These are phyloP conservation scores for Ceriops decandra DNA, from an alignment of 345 rosid species.

Conservation along the genomic window DNA sequence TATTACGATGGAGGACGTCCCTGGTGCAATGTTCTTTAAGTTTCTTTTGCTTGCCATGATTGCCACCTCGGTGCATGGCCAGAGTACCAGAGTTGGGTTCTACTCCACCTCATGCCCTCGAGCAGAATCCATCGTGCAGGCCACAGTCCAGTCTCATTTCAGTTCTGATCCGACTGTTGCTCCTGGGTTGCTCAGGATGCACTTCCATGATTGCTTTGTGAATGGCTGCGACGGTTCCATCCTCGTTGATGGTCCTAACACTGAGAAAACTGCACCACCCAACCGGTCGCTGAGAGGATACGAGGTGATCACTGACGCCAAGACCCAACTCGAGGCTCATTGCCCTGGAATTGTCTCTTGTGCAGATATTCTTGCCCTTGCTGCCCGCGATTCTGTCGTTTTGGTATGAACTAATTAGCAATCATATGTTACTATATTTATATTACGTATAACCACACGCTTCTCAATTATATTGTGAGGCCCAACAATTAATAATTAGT, in stretches of 20 bases:
- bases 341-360: slow-evolving; percentile 40
- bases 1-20: too few species aligned
- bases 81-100: slow-evolving; percentile 34
- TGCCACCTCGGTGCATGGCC: slow-evolving; percentile 15
- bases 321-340: slow-evolving; percentile 39
- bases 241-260: slow-evolving; percentile 37
- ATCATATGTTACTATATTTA: not conserved
- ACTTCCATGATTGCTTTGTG: slow-evolving; percentile 57
- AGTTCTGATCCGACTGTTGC: slow-evolving; percentile 33
- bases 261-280: slow-evolving; percentile 47
- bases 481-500: not conserved
- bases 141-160: slow-evolving; percentile 33
- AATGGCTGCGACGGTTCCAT: slow-evolving; percentile 49
- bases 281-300: slow-evolving; percentile 43
- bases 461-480: too few species aligned
- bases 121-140: slow-evolving; percentile 41
- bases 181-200: slow-evolving; percentile 51
- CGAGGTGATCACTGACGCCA: slow-evolving; percentile 48
- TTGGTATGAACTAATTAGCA: slow-evolving; percentile 24
- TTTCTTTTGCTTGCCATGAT: slow-evolving; percentile 9
- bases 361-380: slow-evolving; percentile 27
- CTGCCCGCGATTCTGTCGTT: slow-evolving; percentile 48
- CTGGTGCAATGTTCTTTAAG: not conserved
- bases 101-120: slow-evolving; percentile 38
- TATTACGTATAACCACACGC: not conserved